phyloP scores from a whole-genome alignment of 2,329 filamentous ascomycete genomes.

The Exophiala lecanii-corni region DNA sequence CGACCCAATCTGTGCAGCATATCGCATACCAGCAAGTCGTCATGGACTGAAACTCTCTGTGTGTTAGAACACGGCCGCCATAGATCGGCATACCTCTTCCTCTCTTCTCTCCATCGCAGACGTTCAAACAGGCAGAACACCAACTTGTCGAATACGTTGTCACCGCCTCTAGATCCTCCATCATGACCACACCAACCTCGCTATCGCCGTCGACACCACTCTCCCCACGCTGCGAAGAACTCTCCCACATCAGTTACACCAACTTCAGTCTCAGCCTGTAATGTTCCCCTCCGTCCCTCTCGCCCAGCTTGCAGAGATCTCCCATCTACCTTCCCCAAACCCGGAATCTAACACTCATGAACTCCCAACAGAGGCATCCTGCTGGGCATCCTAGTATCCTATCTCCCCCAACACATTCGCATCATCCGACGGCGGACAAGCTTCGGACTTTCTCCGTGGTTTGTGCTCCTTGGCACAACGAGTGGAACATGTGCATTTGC shows the following conservation, averaged over 20 bases:
- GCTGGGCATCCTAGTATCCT: constrained; percentile 83
- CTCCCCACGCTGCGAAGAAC: constrained; percentile 17
- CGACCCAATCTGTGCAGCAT: too few relatives aligned
- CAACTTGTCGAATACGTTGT: too few relatives aligned
- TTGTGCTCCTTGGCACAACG: constrained; percentile 87
- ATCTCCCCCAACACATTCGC: constrained; percentile 89
- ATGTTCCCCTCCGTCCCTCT: neutral
- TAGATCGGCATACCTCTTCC: too few relatives aligned
- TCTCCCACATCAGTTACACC: constrained; percentile 24
- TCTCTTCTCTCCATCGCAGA: too few relatives aligned
- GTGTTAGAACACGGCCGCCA: too few relatives aligned
- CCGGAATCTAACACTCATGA: neutral
- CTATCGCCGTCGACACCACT: neutral
- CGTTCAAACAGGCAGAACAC: too few relatives aligned
- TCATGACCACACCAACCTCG: neutral
- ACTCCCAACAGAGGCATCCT: constrained; percentile 60
- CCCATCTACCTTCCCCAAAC: neutral
- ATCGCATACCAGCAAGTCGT: too few relatives aligned
- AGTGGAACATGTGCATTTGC: constrained; percentile 84
- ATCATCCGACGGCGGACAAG: constrained; percentile 82
- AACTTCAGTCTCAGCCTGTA: constrained; percentile 26
- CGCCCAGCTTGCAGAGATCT: neutral
- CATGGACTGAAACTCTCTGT: too few relatives aligned
- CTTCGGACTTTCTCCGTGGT: constrained; percentile 92
- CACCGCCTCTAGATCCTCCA: neutral